Base-by-base conservation (phyloP, 805 yeast species). In the Ogataea chonburiensis region DNA sequence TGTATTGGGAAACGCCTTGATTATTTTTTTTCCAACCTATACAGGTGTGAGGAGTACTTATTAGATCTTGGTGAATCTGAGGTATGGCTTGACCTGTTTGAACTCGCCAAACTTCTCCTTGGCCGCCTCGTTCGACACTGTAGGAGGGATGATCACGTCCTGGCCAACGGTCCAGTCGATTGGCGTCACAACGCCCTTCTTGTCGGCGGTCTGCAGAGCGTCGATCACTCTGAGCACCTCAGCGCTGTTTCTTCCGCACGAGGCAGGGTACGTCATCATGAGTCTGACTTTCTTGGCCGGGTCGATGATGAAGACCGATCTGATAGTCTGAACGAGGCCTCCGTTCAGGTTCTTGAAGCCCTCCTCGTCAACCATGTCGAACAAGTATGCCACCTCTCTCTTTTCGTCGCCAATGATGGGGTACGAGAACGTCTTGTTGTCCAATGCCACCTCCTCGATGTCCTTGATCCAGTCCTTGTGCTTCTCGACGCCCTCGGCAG, bases 141-240 rank as follows among this genome's bases (percentile, higher is more conserved):
- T 65, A 49, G 95, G 94, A 58, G 94, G 96, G 46, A 89, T 84
- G 61, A 88, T 88, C 40, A 89, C 96, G 60, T 88, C 96, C 54
- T 86, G 77, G 50, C 96, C 96, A 37, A 74, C 79, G 40, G 71
- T 73, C 97, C 97, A 88, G 76, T 89, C 79, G 59, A 86, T 84
- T 43, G 96, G 96, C 28, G 96, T 88, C 44, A 86, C 93, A 49
- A 88, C 75, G 56, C 91, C 86, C 66, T 77, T 70, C 59, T 75
- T 72, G 66, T 89, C 96, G 53, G 87, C 86, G 47, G 79, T 69
- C 71, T 87, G 96, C 62, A 88, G 70, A 37, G 95, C 84, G 61
- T 86, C 96, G 47, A 88, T 68, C 39, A 84, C 95, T 69, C 97
- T 83, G 64, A 89, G 72, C 23, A 88, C 91, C 72, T 88, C 97